Base-by-base conservation (phyloP, 2,329 filamentous ascomycete genomes). In the Trichoderma endophyticum region DNA sequence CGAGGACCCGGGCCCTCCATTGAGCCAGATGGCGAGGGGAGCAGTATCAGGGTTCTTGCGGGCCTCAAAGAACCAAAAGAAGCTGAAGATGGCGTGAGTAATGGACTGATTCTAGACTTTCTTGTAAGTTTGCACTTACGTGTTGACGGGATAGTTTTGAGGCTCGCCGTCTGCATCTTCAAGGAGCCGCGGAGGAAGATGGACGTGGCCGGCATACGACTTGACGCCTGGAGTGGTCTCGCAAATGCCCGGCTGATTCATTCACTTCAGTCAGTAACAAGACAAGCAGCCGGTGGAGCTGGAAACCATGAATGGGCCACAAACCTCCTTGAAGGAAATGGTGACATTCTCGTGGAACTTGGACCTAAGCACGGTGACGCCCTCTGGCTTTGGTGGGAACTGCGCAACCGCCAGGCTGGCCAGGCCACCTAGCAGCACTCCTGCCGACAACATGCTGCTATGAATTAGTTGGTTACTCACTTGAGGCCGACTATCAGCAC, bases 151-250 rank as follows among this genome's bases (percentile, higher is more conserved):
- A 73, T 85, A 86, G 54, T 81, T 74, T 34, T 82, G 79, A 28
- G 71, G 79, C 84, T 72, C 89, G 74, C 89, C 88, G 71, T 75
- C 72, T 8, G 75, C 73, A 61, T 80, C 80, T 39, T 85, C 79
- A 32, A 75, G 63, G 36, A 78, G 74, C 60, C 78, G 80, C 2
- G 87, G 79, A 24, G 88, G 84, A 67, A 91, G 78, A 73, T 84
- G 83, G 67, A 92, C 86, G 80, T 91, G 90, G 74, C 90, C 90
- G 9, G 88, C 85, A 79, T 89, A 92, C 81, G 81, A 90, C 87
- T 81, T 91, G 86, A 83, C 89, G 83, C 82, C 91, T 82, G 67
- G 84, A 79, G 75, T 85, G 66, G 81, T 90, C 89, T 76, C 87
- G 82, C 75, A 91, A 87, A 78, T 84, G 79, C 81, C 90, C 87